phyloP scores from a whole-genome alignment of 495 filamentous ascomycete genomes.

The Xylaria longipes region DNA sequence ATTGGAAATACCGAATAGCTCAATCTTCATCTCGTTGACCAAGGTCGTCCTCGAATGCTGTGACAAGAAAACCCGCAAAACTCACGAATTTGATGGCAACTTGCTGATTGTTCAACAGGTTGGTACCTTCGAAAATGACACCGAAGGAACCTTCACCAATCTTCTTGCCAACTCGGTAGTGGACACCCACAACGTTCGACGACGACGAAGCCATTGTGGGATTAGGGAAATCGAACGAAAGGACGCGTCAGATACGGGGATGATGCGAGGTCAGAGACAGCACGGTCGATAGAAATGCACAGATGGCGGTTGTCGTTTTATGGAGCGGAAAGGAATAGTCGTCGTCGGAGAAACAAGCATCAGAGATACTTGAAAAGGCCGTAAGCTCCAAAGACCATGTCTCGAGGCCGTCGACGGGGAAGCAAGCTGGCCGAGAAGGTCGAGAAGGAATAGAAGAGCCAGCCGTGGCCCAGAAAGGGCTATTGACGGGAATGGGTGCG shows the following conservation, averaged over 20 bases:
- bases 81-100: constrained; percentile 99
- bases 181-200: constrained; percentile 97
- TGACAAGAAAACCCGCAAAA: constrained; percentile 33
- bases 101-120: constrained; percentile 98
- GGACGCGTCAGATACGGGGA: constrained; percentile 14
- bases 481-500: constrained; percentile 16
- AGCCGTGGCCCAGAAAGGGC: constrained; percentile 28
- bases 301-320: constrained; percentile 5
- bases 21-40: neutral
- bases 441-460: constrained; percentile 26
- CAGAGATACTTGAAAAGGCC: constrained; percentile 22
- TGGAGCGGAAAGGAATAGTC: neutral
- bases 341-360: constrained; percentile 26
- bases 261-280: neutral
- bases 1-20: neutral
- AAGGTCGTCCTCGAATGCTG: neutral
- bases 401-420: constrained; percentile 19
- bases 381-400: constrained; percentile 20
- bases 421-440: constrained; percentile 23
- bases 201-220: constrained; percentile 86
- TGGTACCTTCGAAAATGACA: constrained; percentile 98
- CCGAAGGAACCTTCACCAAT: constrained; percentile 99
- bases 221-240: neutral
- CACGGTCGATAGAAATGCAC: constrained; percentile 17
- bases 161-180: constrained; percentile 99